A percentile compares a stretch with the other conserved stretches of the same genome.
Conservation (phyloP, 164 flowering plant species). For the Cinnamomum chago region DNA sequence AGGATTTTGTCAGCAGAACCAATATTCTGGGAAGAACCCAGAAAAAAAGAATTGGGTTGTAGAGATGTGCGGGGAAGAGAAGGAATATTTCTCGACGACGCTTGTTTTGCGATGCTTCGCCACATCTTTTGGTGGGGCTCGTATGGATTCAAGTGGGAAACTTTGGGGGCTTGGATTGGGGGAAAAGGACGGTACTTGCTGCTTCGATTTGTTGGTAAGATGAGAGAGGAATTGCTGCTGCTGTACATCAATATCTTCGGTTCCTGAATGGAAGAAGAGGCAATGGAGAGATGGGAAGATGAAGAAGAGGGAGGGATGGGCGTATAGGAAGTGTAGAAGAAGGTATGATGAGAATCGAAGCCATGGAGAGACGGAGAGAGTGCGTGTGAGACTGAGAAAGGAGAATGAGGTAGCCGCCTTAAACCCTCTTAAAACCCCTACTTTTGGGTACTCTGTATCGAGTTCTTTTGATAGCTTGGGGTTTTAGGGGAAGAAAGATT, state of each 20-base stretch:
- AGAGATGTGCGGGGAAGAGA: slow-evolving; percentile 2
- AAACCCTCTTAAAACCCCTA: slow-evolving; percentile 9
- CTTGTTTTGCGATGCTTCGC: slow-evolving; percentile 34
- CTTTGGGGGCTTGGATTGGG: neutral
- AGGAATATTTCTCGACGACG: slow-evolving; percentile 22
- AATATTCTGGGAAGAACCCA: slow-evolving; percentile 6
- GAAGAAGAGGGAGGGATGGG: neutral
- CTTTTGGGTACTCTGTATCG: neutral
- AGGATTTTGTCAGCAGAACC: slow-evolving; percentile 14
- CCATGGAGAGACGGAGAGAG: neutral
- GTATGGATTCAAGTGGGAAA: neutral
- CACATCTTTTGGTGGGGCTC: slow-evolving; percentile 30
- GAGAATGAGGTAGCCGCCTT: neutral
- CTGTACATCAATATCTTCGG: slow-evolving; percentile 10
- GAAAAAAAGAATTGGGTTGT: slow-evolving; percentile 7
- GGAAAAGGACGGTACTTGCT: neutral
- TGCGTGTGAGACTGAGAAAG: neutral
- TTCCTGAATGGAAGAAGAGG: neutral
- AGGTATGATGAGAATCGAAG: neutral
- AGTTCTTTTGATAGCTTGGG: neutral
- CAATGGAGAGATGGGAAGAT: neutral
- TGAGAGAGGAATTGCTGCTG: neutral
- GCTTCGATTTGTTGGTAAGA: slow-evolving; percentile 6
- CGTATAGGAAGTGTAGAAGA: neutral
- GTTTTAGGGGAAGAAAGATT: neutral